Percentiles rank a stretch among this genome's conserved stretches.
Conservation (phyloP, 768 basidiomycete genomes). For the Trametes meyenii region DNA sequence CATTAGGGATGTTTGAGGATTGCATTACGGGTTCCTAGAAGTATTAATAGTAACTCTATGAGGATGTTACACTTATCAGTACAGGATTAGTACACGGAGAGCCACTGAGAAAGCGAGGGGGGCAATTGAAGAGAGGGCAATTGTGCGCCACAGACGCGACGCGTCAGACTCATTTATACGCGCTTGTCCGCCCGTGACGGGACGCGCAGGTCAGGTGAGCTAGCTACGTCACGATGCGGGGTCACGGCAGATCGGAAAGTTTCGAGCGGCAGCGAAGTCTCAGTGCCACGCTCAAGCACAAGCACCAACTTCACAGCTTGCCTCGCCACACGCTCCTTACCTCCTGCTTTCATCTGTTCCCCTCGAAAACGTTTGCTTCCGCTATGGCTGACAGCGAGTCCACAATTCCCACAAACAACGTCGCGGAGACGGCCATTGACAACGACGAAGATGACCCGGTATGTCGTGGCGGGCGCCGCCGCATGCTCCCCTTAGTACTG, state of each 20-base stretch:
- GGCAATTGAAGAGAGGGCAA: not conserved
- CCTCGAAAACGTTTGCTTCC: not conserved
- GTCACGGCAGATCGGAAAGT: slow-evolving; percentile 13
- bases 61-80: no score
- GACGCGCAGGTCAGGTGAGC: slow-evolving; percentile 7
- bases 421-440: slow-evolving; percentile 31
- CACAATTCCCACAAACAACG: slow-evolving; percentile 28
- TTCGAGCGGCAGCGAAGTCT: slow-evolving; percentile 4
- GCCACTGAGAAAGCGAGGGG: not conserved
- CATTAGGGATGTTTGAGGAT: no score
- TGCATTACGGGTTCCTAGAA: no score
- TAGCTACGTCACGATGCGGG: slow-evolving; percentile 7
- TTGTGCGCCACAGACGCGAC: not conserved
- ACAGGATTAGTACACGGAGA: no score
- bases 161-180: not conserved
- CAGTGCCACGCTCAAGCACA: slow-evolving; percentile 5
- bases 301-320: not conserved
- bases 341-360: slow-evolving; percentile 29
- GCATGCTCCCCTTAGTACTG: not conserved
- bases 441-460: slow-evolving; percentile 42
- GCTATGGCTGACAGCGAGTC: slow-evolving; percentile 36
- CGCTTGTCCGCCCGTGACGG: not conserved
- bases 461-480: slow-evolving; percentile 14
- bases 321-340: slow-evolving; percentile 6
- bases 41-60: no score